phyloP scores from a whole-genome alignment of 2,329 filamentous ascomycete species.

The Magnaporthiopsis rhizophila region DNA sequence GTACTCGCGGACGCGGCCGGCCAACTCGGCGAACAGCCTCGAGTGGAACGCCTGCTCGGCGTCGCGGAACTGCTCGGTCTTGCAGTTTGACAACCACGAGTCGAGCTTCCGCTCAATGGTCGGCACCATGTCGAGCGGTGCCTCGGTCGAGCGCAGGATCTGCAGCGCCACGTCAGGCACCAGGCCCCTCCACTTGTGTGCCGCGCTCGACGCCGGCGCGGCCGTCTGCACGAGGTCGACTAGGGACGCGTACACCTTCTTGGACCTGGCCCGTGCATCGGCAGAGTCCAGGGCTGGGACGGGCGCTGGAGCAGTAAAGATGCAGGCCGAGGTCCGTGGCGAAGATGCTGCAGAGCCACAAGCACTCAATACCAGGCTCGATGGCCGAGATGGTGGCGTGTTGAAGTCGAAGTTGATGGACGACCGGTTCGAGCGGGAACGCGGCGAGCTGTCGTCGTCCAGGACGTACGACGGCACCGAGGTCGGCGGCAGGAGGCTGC shows the following conservation, averaged over 20 bases:
- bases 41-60: constrained; percentile 41
- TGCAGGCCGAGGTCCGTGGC: constrained; percentile 36
- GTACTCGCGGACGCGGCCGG: constrained; percentile 42
- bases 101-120: constrained; percentile 42
- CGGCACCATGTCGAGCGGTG: constrained; percentile 37
- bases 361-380: constrained; percentile 43
- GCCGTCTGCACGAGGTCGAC: constrained; percentile 47
- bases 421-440: constrained; percentile 19
- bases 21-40: constrained; percentile 40
- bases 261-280: constrained; percentile 35
- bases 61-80: constrained; percentile 36
- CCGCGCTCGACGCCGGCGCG: constrained; percentile 26
- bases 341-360: constrained; percentile 42
- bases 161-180: constrained; percentile 47
- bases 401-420: constrained; percentile 39
- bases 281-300: constrained; percentile 25
- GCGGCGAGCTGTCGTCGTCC: constrained; percentile 20
- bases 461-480: constrained; percentile 19
- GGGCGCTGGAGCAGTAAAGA: constrained; percentile 18
- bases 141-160: constrained; percentile 49
- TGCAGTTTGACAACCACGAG: constrained; percentile 33
- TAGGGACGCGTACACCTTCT: constrained; percentile 43
- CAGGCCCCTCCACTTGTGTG: constrained; percentile 42
- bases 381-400: constrained; percentile 33
- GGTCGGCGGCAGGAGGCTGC: constrained; percentile 10